These are phyloP conservation scores for Hirsutella minnesotensis DNA, from an alignment of 2,329 filamentous ascomycete genomes.

Conservation along the genomic window DNA sequence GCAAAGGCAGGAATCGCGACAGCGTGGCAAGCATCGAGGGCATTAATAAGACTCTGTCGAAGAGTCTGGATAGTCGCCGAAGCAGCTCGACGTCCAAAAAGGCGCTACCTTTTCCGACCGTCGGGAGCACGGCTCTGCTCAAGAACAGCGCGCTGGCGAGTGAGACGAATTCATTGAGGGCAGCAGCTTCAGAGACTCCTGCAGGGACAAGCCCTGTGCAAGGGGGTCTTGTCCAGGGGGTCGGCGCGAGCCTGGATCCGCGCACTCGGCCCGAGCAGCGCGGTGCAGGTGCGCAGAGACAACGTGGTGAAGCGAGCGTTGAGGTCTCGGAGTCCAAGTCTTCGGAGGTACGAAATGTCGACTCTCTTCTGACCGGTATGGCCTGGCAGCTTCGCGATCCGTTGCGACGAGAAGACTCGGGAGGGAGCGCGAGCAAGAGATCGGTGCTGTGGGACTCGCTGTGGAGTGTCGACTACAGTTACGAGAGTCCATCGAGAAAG, in stretches of 20 bases:
- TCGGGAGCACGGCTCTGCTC: constrained; percentile 25
- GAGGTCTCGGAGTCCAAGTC: constrained; percentile 11
- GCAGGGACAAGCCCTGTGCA: constrained; percentile 28
- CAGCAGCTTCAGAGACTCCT: constrained; percentile 30
- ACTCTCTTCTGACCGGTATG: constrained; percentile 28
- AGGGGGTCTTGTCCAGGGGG: constrained; percentile 12
- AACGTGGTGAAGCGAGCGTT: constrained; percentile 14
- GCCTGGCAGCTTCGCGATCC: constrained; percentile 12
- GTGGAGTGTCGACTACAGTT: constrained; percentile 48
- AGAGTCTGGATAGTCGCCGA: constrained; percentile 81
- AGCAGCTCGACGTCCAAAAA: constrained; percentile 81
- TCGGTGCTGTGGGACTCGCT: constrained; percentile 51
- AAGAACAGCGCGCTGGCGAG: constrained; percentile 43
- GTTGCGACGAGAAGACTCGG: constrained; percentile 26
- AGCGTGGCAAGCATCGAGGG: constrained; percentile 52
- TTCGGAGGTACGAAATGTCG: constrained; percentile 43
- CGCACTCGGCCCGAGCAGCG: background rate
- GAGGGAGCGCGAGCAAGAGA: constrained; percentile 31
- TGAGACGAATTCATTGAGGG: constrained; percentile 47
- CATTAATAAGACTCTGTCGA: constrained; percentile 68
- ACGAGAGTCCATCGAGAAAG: constrained; percentile 29
- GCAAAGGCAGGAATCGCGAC: constrained; percentile 32
- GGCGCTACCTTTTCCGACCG: constrained; percentile 44
- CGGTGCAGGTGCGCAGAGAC: constrained; percentile 6
- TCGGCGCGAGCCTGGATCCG: constrained; percentile 9